Conservation (phyloP, 441 rosid genomes). For the Erodium texanum region DNA sequence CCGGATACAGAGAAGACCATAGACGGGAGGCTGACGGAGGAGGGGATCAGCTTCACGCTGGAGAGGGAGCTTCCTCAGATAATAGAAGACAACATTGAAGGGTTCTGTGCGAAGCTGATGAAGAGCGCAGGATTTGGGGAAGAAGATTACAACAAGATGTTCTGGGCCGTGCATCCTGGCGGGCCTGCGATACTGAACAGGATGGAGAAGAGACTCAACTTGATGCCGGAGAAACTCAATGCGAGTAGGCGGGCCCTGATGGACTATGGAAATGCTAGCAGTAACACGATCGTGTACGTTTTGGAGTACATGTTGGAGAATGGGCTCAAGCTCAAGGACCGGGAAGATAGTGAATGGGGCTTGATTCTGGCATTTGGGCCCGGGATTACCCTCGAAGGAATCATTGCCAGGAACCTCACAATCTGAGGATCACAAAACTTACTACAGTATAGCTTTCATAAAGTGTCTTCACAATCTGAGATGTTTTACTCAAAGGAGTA, state of each 20-base stretch:
- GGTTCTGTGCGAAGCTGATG: slow-evolving; percentile 60
- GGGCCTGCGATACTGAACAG: slow-evolving; percentile 91
- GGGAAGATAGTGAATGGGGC: slow-evolving; percentile 50
- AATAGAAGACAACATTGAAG: slow-evolving; percentile 75
- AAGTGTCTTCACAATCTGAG: too few species aligned
- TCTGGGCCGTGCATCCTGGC: slow-evolving; percentile 99
- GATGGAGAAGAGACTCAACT: slow-evolving; percentile 60
- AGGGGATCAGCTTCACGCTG: slow-evolving; percentile 83
- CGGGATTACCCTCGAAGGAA: slow-evolving; percentile 87
- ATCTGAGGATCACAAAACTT: slow-evolving; percentile 21
- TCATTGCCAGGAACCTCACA: slow-evolving; percentile 81
- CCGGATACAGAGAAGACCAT: slow-evolving; percentile 70
- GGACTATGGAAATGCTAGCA: slow-evolving; percentile 93
- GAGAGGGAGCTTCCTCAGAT: slow-evolving; percentile 85
- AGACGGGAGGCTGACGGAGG: slow-evolving; percentile 76
- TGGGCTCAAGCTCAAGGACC: slow-evolving; percentile 31
- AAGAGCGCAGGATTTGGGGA: slow-evolving; percentile 29
- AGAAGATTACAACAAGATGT: slow-evolving; percentile 57
- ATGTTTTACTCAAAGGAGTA: too few species aligned
- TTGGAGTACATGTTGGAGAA: slow-evolving; percentile 86
- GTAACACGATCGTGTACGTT: slow-evolving; percentile 82
- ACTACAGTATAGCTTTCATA: neutral
- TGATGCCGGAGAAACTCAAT: slow-evolving; percentile 60
- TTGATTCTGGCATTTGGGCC: slow-evolving; percentile 89
- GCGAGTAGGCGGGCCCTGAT: slow-evolving; percentile 77